Evolutionary conservation across 2,329 filamentous ascomycete species (phyloP).

Genomic region (Arthrobotrys musiformis): DNA sequence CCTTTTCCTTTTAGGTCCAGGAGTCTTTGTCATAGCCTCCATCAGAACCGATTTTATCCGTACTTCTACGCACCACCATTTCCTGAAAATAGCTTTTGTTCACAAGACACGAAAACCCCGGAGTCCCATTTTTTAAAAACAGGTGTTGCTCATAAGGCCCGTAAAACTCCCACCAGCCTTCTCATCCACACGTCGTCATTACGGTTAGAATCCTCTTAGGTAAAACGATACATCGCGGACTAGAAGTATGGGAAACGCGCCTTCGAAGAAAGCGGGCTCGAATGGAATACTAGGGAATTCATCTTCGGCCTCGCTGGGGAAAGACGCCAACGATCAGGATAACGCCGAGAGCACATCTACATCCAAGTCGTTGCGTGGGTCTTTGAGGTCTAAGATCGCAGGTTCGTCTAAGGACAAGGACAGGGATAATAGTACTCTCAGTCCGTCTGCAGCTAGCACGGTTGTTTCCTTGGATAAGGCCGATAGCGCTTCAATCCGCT

Average conservation of each 20-base stretch:
- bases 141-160: constrained; percentile 31
- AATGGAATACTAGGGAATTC: constrained; percentile 51
- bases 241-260: constrained; percentile 59
- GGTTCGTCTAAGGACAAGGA: constrained; percentile 57
- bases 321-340: constrained; percentile 41
- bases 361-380: constrained; percentile 58
- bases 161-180: constrained; percentile 14
- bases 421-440: constrained; percentile 54
- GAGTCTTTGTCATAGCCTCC: constrained; percentile 27
- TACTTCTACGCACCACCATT: constrained; percentile 27
- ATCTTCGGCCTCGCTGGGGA: constrained; percentile 43
- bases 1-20: not conserved
- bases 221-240: constrained; percentile 13
- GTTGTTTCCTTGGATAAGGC: constrained; percentile 54
- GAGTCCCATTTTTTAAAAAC: constrained; percentile 30
- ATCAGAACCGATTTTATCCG: constrained; percentile 54
- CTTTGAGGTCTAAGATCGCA: constrained; percentile 59
- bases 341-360: constrained; percentile 56
- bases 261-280: constrained; percentile 58
- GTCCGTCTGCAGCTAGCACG: constrained; percentile 53
- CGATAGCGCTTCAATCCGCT: constrained; percentile 55
- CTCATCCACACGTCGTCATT: constrained; percentile 10
- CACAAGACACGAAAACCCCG: constrained; percentile 23
- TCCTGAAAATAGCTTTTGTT: constrained; percentile 34
- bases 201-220: constrained; percentile 8